A percentile compares a stretch with the other conserved stretches of the same genome.
phyloP scores from a whole-genome alignment of 225 moss, liverwort and hornwort genomes.

The Ulota crispa region DNA sequence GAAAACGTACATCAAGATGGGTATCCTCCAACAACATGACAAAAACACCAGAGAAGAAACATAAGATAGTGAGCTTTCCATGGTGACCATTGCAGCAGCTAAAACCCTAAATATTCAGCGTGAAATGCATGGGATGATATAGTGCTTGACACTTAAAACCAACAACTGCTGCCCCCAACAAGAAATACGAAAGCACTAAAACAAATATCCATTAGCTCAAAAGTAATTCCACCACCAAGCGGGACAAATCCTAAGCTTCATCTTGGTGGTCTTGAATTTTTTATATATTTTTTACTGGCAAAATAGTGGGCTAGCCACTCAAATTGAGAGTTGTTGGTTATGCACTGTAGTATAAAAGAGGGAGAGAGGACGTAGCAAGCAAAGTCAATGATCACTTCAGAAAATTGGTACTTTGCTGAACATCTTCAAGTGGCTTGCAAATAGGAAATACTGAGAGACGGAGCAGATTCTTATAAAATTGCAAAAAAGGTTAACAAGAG shows the following conservation, averaged over 20 bases:
- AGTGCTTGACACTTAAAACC: no score
- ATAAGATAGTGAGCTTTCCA: neutral
- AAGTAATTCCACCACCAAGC: no score
- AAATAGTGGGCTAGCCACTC: no score
- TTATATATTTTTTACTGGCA: no score
- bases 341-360: neutral
- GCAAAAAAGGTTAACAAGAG: slow-evolving; percentile 32
- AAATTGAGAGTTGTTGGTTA: no score
- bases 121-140: neutral
- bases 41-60: neutral
- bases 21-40: neutral
- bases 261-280: no score
- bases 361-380: neutral
- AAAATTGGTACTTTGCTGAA: neutral
- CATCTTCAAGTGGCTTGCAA: slow-evolving; percentile 13
- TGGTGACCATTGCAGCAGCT: neutral
- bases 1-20: neutral
- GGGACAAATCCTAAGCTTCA: no score
- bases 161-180: no score
- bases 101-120: neutral
- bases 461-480: slow-evolving; percentile 37
- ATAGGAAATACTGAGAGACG: slow-evolving; percentile 26
- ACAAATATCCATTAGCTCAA: no score
- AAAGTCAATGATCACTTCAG: neutral
- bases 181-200: no score